A percentile compares a stretch with the other conserved stretches of the same genome.
Evolutionary conservation across 306 rosid genomes (phyloP).

Genomic region (Canavalia gladiata): DNA sequence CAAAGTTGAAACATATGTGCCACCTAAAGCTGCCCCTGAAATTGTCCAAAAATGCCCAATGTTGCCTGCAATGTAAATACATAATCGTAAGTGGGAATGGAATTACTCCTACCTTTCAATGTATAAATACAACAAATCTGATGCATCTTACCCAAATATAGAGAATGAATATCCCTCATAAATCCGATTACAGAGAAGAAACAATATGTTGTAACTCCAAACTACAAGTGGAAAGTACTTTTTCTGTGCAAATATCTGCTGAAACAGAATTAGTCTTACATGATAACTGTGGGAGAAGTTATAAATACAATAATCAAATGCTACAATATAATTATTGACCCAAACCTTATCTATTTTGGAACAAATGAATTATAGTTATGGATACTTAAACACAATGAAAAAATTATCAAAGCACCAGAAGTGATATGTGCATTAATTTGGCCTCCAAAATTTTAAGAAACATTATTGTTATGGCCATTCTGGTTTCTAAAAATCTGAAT

Average conservation of each 20-base stretch:
- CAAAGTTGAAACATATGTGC: slow-evolving; percentile 98
- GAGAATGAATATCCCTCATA: slow-evolving; percentile 93
- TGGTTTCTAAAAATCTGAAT: slow-evolving; percentile 3
- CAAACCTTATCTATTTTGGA: slow-evolving; percentile 21
- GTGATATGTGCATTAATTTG: neutral
- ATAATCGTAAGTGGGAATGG: slow-evolving; percentile 38
- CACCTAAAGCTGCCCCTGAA: slow-evolving; percentile 92
- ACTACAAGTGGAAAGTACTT: slow-evolving; percentile 68
- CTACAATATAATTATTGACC: slow-evolving; percentile 24
- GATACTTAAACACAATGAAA: neutral
- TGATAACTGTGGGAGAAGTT: slow-evolving; percentile 30
- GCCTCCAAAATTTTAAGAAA: slow-evolving; percentile 7
- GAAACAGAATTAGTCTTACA: slow-evolving; percentile 41
- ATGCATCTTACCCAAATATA: slow-evolving; percentile 77
- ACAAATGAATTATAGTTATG: neutral
- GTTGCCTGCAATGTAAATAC: slow-evolving; percentile 61
- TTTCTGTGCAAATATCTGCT: slow-evolving; percentile 78
- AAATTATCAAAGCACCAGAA: neutral
- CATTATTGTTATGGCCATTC: slow-evolving; percentile 11
- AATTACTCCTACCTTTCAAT: slow-evolving; percentile 34
- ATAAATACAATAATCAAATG: slow-evolving; percentile 38
- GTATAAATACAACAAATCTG: slow-evolving; percentile 44
- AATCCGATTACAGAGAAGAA: slow-evolving; percentile 87
- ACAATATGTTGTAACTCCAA: slow-evolving; percentile 89
- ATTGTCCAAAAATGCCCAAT: slow-evolving; percentile 78